These are phyloP conservation scores for Penicillium sp. DNA, from an alignment of 2,329 filamentous ascomycete species.

Conservation along the genomic window DNA sequence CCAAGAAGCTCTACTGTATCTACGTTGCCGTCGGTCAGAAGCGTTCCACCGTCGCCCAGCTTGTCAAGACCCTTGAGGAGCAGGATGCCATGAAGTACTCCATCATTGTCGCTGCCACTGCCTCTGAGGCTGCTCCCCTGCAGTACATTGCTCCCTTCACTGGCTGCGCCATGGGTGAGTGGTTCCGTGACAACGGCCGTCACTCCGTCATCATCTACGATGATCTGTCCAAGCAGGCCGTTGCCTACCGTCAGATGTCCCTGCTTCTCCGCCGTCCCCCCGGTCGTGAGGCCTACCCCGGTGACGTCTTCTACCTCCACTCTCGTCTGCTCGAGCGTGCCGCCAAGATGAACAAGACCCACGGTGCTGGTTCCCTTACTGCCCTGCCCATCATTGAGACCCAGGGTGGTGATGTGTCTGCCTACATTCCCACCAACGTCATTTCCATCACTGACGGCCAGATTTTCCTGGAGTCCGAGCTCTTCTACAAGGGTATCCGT, in stretches of 20 bases:
- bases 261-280: constrained; percentile 95
- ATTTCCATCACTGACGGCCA: constrained; percentile 99
- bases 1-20: constrained; percentile 98
- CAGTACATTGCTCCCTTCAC: constrained; percentile 96
- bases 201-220: constrained; percentile 91
- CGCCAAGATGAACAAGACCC: constrained; percentile 97
- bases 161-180: constrained; percentile 65
- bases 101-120: constrained; percentile 89
- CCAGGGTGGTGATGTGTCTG: constrained; percentile 99
- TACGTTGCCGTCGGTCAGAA: constrained; percentile 99
- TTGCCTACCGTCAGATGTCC: constrained; percentile 98
- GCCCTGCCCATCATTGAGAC: constrained; percentile 98
- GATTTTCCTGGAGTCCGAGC: constrained; percentile 98
- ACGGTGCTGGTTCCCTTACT: constrained; percentile 93
- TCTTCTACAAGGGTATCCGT: constrained; percentile 99
- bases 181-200: constrained; percentile 78
- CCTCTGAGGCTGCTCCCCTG: constrained; percentile 91
- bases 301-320: constrained; percentile 99
- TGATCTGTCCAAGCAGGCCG: constrained; percentile 96
- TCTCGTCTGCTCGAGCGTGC: constrained; percentile 98
- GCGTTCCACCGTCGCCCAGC: constrained; percentile 97
- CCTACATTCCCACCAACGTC: constrained; percentile 99
- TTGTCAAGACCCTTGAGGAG: constrained; percentile 99
- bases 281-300: constrained; percentile 98
- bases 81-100: constrained; percentile 99